Evolutionary conservation across 2,329 filamentous ascomycete genomes (phyloP).

Genomic region (Dothideomycetes sp.): DNA sequence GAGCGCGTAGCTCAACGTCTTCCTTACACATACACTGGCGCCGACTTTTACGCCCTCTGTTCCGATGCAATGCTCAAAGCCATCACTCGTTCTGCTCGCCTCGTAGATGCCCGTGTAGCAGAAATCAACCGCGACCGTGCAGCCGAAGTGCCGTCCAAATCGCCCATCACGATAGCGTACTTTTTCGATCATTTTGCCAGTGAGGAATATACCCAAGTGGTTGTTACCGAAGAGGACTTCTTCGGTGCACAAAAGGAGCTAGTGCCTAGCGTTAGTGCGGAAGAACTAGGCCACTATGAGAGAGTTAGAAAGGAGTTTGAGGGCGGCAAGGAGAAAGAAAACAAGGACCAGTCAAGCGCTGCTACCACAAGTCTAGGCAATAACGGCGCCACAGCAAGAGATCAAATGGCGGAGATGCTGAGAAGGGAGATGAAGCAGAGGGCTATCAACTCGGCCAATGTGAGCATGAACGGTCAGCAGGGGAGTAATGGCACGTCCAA

Average conservation of each 20-base stretch:
- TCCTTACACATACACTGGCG: conserved; percentile 93
- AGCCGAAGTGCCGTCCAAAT: conserved; percentile 19
- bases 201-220: conserved; percentile 71
- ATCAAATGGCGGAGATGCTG: conserved; percentile 9
- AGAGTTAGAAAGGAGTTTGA: conserved; percentile 75
- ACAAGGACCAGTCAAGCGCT: too few species aligned
- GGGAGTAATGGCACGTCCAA: too few species aligned
- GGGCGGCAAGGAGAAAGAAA: conserved; percentile 40
- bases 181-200: conserved; percentile 92
- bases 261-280: conserved; percentile 84
- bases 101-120: conserved; percentile 74
- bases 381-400: not conserved
- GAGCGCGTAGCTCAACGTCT: conserved; percentile 61
- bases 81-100: conserved; percentile 76
- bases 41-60: conserved; percentile 93
- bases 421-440: conserved; percentile 8
- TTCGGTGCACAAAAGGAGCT: conserved; percentile 69
- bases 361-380: conserved; percentile 1
- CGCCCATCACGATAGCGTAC: conserved; percentile 69
- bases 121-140: conserved; percentile 45
- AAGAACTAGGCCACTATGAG: conserved; percentile 87
- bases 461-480: too few species aligned
- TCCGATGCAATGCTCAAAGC: conserved; percentile 99
- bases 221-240: conserved; percentile 86
- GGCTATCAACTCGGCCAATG: conserved; percentile 3